These are phyloP conservation scores for Carpinus viminea DNA, from an alignment of 306 rosid genomes.

Conservation along the genomic window DNA sequence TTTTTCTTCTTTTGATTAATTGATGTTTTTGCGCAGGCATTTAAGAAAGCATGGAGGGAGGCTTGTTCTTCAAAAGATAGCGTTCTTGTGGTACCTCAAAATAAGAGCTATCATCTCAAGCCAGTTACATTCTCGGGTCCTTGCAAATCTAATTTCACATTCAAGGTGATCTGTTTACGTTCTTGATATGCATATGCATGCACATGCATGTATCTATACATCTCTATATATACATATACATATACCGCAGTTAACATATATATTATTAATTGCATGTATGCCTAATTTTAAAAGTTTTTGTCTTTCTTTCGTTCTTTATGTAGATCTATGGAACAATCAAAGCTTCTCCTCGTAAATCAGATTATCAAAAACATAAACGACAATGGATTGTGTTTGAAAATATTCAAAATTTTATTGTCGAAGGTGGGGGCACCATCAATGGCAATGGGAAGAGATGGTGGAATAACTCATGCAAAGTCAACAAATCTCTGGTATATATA, in stretches of 20 bases:
- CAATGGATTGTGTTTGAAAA: conserved; percentile 59
- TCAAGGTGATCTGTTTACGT: conserved; percentile 46
- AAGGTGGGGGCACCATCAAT: conserved; percentile 72
- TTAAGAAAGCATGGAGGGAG: conserved; percentile 59
- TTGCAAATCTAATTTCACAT: conserved; percentile 45
- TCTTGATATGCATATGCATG: no score
- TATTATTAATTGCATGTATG: neutral
- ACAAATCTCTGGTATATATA: conserved; percentile 45
- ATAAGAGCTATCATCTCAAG: conserved; percentile 49
- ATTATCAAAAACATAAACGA: conserved; percentile 39
- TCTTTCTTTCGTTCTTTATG: neutral
- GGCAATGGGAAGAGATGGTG: conserved; percentile 90
- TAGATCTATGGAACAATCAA: conserved; percentile 67
- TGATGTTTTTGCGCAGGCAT: conserved; percentile 40
- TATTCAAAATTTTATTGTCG: conserved; percentile 41
- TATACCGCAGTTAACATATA: no score
- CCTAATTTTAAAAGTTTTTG: neutral
- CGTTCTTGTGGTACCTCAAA: conserved; percentile 53
- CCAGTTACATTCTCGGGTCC: conserved; percentile 74
- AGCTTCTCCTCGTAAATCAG: conserved; percentile 57
- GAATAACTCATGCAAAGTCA: conserved; percentile 73
- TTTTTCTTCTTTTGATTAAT: no score
- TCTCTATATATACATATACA: neutral
- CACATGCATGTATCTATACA: neutral
- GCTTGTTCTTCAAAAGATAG: conserved; percentile 53